Evolutionary conservation across 495 filamentous ascomycete genomes (phyloP).

Genomic region (Neurospora sp.): DNA sequence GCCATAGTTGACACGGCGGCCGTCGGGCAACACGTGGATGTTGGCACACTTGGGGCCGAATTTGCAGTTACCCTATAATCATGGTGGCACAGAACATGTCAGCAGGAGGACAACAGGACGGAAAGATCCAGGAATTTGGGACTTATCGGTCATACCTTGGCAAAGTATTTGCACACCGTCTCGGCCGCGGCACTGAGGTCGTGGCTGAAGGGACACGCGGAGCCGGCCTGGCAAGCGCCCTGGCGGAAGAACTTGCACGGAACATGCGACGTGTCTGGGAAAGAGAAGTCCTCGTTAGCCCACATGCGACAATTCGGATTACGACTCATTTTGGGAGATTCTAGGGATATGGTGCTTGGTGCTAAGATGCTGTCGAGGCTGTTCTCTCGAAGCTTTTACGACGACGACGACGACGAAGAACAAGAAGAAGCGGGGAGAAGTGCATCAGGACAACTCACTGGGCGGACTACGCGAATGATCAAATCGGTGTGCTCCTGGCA

Average conservation of each 20-base stretch:
- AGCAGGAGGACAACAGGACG: slow-evolving; percentile 14
- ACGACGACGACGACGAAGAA: not conserved
- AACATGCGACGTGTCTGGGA: slow-evolving; percentile 86
- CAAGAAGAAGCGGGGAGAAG: not conserved
- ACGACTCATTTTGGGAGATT: not conserved
- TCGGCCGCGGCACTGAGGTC: slow-evolving; percentile 70
- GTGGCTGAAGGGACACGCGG: slow-evolving; percentile 92
- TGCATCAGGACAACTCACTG: slow-evolving; percentile 41
- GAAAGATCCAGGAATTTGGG: not conserved
- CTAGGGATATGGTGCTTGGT: not conserved
- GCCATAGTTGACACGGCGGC: slow-evolving; percentile 72
- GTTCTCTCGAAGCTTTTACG: not conserved
- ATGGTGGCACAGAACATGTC: slow-evolving; percentile 20
- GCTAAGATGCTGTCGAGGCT: not conserved
- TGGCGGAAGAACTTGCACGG: slow-evolving; percentile 99
- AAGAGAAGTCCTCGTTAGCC: not conserved
- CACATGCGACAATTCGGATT: not conserved
- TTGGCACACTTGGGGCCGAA: slow-evolving; percentile 96
- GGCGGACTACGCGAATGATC: slow-evolving; percentile 73
- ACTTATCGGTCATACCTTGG: slow-evolving; percentile 54
- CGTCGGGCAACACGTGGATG: slow-evolving; percentile 89
- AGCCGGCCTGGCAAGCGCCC: slow-evolving; percentile 91
- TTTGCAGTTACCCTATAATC: slow-evolving; percentile 85
- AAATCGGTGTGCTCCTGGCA: slow-evolving; percentile 33
- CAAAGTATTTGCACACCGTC: slow-evolving; percentile 94